Evolutionary conservation across 1,284 basidiomycete genomes (phyloP), one percentile per base, ranked within the genome.

Genomic region (Vanrija humicola): DNA sequence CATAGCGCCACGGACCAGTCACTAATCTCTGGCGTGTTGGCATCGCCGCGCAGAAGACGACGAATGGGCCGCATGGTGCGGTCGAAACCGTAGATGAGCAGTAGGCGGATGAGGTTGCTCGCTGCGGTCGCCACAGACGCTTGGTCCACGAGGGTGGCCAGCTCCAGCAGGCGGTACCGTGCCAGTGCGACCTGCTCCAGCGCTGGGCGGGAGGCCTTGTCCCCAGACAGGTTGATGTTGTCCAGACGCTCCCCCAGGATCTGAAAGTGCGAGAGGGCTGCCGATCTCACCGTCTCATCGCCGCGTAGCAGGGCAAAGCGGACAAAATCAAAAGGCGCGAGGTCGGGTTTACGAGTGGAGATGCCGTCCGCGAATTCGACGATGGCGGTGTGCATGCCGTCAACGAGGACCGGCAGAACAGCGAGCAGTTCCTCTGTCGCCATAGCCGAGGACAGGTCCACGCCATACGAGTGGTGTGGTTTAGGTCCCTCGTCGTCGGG

Each of bases 1-100:
- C 92, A 96, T 10, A 88, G 67, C 62, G 89, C 86, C 0, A 84
- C 81, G 0, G 81, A 76, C 23, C 77, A 77, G 70, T 81, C 78
- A 42, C 77, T 73, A 19, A 82, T 68, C 43, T 69, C 64, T 0
- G 68, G 64, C 39, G 73, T 66, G 2, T 73, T 71, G 6, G 76
- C 73, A 46, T 77, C 65, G 38, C 67, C 66, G 1, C 66, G 61
- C 50, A 70, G 59, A 48, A 68, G 74, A 61, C 48, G 74, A 46
- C 75, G 76, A 43, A 78, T 54, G 0, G 74, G 68, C 14, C 75
- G 65, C 54, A 87, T 78, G 0, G 82, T 77, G 0, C 78, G 67
- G 28, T 81, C 79, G 46, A 87, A 70, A 16, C 84, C 86, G 56
- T 81, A 78, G 9, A 72, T 75, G 49, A 86, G 69, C 5, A 91